A percentile compares a stretch with the other conserved stretches of the same genome.
These are phyloP conservation scores for Coniella lustricola DNA, from an alignment of 2,329 filamentous ascomycete species.

Conservation along the genomic window DNA sequence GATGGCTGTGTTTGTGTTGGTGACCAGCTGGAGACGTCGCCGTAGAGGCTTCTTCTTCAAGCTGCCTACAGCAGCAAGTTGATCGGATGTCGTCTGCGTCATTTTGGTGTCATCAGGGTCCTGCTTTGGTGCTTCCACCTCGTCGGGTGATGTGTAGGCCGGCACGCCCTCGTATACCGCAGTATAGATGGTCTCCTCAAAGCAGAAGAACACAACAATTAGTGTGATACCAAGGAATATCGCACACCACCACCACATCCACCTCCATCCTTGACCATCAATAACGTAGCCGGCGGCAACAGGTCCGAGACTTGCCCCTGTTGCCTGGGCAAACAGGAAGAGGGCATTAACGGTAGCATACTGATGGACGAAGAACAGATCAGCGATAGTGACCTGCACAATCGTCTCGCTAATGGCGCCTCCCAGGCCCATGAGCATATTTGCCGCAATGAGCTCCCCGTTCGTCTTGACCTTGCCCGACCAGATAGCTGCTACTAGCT, in stretches of 20 bases:
- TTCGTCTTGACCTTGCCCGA: constrained; percentile 14
- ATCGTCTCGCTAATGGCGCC: constrained; percentile 33
- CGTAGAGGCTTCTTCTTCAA: not conserved
- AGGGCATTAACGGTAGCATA: constrained; percentile 23
- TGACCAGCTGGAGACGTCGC: constrained; percentile 5
- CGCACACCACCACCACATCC: constrained; percentile 23
- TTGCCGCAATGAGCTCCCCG: constrained; percentile 15
- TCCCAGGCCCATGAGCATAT: constrained; percentile 25
- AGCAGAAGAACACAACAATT: not conserved
- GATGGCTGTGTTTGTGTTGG: not conserved
- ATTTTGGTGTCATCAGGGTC: not conserved
- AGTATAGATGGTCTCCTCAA: not conserved
- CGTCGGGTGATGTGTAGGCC: not conserved
- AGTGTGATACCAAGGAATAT: not conserved
- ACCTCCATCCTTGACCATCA: constrained; percentile 23
- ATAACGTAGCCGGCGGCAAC: constrained; percentile 17
- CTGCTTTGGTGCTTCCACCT: not conserved
- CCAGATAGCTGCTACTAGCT: constrained; percentile 18
- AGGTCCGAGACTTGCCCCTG: constrained; percentile 19
- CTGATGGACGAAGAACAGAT: constrained; percentile 27
- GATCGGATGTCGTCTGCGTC: not conserved
- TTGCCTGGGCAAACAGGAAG: constrained; percentile 23
- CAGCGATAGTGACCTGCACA: constrained; percentile 30
- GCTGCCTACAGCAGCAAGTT: not conserved
- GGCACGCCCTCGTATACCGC: not conserved